A percentile compares a stretch with the other conserved stretches of the same genome.
phyloP scores from a whole-genome alignment of 2,329 filamentous ascomycete species.

The Colletotrichum sp. region DNA sequence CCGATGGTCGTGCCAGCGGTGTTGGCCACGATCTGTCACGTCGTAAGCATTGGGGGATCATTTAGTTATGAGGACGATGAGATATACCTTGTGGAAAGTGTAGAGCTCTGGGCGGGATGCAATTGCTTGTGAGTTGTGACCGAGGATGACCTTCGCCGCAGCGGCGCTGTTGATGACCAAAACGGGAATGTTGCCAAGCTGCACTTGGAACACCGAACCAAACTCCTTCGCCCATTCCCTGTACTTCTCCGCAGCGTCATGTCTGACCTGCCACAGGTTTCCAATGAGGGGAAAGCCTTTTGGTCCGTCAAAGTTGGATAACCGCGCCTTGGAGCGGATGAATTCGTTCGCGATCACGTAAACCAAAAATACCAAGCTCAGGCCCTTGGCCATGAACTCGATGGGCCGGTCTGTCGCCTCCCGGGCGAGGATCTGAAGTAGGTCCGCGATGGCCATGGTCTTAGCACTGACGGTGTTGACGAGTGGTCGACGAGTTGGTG shows the following conservation, averaged over 20 bases:
- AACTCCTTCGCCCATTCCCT: conserved; percentile 31
- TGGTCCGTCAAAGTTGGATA: conserved; percentile 52
- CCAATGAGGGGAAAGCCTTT: conserved; percentile 57
- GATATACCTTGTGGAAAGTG: conserved; percentile 54
- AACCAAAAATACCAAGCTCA: conserved; percentile 32
- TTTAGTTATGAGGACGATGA: no score
- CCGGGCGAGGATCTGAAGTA: conserved; percentile 23
- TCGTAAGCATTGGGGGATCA: not conserved
- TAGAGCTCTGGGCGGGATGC: conserved; percentile 71
- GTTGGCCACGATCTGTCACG: conserved; percentile 48
- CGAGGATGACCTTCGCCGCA: conserved; percentile 68
- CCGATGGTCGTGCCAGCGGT: conserved; percentile 52
- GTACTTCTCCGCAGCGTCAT: conserved; percentile 43
- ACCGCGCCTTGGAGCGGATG: conserved; percentile 45
- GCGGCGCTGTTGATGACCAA: conserved; percentile 72
- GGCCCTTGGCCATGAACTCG: conserved; percentile 7
- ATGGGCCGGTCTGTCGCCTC: conserved; percentile 25
- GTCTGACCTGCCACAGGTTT: conserved; percentile 58
- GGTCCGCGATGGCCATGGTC: conserved; percentile 30
- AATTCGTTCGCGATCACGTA: conserved; percentile 56
- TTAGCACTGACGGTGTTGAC: not conserved
- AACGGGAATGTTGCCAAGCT: conserved; percentile 55
- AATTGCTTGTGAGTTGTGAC: conserved; percentile 68
- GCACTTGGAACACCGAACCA: conserved; percentile 37
- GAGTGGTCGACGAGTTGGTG: not conserved